Percentiles rank a stretch among this genome's conserved stretches.
Conservation (phyloP, 2,329 filamentous ascomycete species). For the Zopfia rhizophila region DNA sequence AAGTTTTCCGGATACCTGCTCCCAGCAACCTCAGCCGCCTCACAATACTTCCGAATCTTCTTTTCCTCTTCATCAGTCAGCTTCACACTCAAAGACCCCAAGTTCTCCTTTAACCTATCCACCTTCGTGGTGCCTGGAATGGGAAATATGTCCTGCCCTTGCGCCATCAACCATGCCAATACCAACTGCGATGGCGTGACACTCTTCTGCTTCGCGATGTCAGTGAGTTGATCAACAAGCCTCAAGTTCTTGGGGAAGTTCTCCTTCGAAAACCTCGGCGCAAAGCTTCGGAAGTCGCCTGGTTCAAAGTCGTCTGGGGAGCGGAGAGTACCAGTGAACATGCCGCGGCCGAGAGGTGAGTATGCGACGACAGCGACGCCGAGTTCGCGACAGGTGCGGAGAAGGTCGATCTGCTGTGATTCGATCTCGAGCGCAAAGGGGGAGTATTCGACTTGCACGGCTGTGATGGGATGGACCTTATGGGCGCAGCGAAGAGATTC, state of each 20-base stretch:
- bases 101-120: conserved; percentile 44
- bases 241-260: conserved; percentile 51
- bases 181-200: conserved; percentile 68
- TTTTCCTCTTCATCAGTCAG: conserved; percentile 42
- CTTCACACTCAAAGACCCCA: conserved; percentile 36
- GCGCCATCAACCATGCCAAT: conserved; percentile 51
- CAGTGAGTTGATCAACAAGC: conserved; percentile 43
- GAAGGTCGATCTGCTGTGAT: conserved; percentile 39
- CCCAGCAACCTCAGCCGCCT: conserved; percentile 55
- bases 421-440: conserved; percentile 62
- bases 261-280: conserved; percentile 56
- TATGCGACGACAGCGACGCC: conserved; percentile 55
- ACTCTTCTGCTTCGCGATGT: conserved; percentile 58
- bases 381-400: conserved; percentile 56
- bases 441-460: conserved; percentile 64
- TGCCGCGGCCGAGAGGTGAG: conserved; percentile 50
- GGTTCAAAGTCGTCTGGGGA: conserved; percentile 57
- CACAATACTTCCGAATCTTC: conserved; percentile 35
- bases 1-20: conserved; percentile 52
- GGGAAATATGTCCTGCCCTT: conserved; percentile 64
- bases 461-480: conserved; percentile 58
- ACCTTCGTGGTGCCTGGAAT: conserved; percentile 60
- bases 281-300: conserved; percentile 42
- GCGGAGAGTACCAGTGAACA: conserved; percentile 38
- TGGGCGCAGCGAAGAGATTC: conserved; percentile 61